Base-by-base conservation (phyloP, 2,329 filamentous ascomycete genomes). In the Monilinia aucupariae region DNA sequence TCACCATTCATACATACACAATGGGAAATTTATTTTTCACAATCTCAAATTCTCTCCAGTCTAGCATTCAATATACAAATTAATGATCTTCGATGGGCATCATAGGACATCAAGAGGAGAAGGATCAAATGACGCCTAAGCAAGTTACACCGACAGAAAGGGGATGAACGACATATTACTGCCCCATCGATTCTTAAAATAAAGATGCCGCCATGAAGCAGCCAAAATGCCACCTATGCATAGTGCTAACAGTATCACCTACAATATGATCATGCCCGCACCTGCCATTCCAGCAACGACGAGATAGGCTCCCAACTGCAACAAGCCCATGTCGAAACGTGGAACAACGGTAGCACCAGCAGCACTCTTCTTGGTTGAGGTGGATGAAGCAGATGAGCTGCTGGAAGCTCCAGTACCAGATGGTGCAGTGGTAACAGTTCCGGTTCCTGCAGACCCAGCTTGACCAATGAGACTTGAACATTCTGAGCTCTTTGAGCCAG, bases 361-460 rank as follows among this genome's bases (percentile, higher is more conserved):
- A 63, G 77, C 78, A 66, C 64, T 68, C 51, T 66, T 71, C 22
- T 59, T 66, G 12, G 65, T 66, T n/a, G 60, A 15, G 27, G 43
- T 48, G 4, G 60, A 49, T 32, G 60, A 68, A 49, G 70, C 68
- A 49, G 68, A 69, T 43, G 70, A 68, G 63, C 68, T 67, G 49
- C 61, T 64, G n/a, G 71, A 65, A 25, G 67, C 67, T 32, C 69
- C 69, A 59, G 71, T 74, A 49, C 73, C 77, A 52, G 77, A 79
- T 20, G 81, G 79, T 9, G 73, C 72, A 47, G 73, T 73, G n/a
- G 79, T 79, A 61, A 86, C 83, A 41, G 76, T 78, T 59, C 83
- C 83, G 59, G 81, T 82, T 41, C 84, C 85, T 64, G 79, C 80
- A 39, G 83, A 78, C 70, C 86, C 88, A 64, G 88, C 90, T 67